A percentile compares a stretch with the other conserved stretches of the same genome.
Evolutionary conservation across 768 basidiomycete species (phyloP).

Genomic region (Collybiopsis confluens): DNA sequence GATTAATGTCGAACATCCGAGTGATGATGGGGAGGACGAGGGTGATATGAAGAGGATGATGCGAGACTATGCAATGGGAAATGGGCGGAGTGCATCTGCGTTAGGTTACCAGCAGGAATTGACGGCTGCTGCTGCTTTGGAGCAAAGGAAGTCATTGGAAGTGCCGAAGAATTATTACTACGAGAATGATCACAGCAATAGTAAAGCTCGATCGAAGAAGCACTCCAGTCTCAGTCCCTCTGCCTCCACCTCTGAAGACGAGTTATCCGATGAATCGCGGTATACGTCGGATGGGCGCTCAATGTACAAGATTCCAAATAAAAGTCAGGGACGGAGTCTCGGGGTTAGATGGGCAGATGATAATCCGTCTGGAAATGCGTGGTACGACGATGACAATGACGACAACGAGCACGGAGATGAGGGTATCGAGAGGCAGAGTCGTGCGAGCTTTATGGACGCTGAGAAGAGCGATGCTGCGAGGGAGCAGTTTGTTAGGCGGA

Average conservation of each 20-base stretch:
- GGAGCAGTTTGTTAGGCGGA: constrained; percentile 44
- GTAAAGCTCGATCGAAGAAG: constrained; percentile 8
- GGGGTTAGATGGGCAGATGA: constrained; percentile 22
- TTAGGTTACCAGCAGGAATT: neutral
- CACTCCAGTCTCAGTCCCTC: constrained; percentile 9
- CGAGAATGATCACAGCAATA: neutral
- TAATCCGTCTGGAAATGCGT: too few species aligned
- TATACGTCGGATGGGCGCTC: constrained; percentile 24
- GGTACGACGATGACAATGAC: too few species aligned
- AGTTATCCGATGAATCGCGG: constrained; percentile 17
- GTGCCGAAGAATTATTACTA: constrained; percentile 4
- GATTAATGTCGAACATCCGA: constrained; percentile 11
- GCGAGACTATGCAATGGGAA: constrained; percentile 26
- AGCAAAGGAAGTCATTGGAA: constrained; percentile 26
- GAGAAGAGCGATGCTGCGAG: constrained; percentile 48
- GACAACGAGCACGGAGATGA: too few species aligned
- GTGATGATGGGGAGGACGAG: constrained; percentile 19
- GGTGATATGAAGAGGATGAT: constrained; percentile 31
- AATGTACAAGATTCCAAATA: constrained; percentile 21
- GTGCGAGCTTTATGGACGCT: constrained; percentile 48
- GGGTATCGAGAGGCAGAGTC: constrained; percentile 39
- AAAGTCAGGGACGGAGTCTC: constrained; percentile 7
- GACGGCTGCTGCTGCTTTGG: constrained; percentile 20
- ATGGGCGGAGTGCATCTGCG: constrained; percentile 17
- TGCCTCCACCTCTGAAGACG: constrained; percentile 14